Conservation (phyloP, 257 asterid species). For the Primulina eburnea region DNA sequence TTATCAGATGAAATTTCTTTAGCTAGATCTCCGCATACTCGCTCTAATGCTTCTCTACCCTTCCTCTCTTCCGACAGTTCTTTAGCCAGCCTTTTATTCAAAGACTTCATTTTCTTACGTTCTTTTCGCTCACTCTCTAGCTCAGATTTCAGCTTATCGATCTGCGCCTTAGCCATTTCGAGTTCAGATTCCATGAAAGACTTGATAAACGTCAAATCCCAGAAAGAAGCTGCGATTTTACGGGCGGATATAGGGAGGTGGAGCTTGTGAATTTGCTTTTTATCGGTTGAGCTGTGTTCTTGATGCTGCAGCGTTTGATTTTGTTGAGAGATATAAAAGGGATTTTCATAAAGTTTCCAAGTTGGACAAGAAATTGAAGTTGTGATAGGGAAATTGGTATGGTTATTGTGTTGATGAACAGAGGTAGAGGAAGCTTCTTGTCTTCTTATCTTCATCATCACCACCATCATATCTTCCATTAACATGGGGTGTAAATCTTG, state of each 20-base stretch:
- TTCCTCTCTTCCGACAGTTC: constrained; percentile 56
- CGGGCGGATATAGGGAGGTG: constrained; percentile 70
- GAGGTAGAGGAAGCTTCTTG: constrained; percentile 32
- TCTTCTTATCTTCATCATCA: constrained; percentile 58
- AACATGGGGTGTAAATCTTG: constrained; percentile 9
- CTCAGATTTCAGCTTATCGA: constrained; percentile 37
- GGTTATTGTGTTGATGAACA: constrained; percentile 11
- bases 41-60: constrained; percentile 51
- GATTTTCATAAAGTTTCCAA: constrained; percentile 86
- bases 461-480: constrained; percentile 55
- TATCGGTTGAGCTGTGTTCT: constrained; percentile 18
- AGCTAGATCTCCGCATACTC: constrained; percentile 51
- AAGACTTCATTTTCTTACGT: constrained; percentile 44
- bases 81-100: constrained; percentile 41
- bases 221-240: constrained; percentile 71
- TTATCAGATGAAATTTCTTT: constrained; percentile 38
- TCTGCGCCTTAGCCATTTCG: constrained; percentile 46
- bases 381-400: constrained; percentile 33
- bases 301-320: constrained; percentile 12
- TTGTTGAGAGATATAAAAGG: constrained; percentile 47
- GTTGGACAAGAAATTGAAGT: constrained; percentile 39
- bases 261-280: constrained; percentile 55
- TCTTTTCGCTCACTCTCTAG: constrained; percentile 49
- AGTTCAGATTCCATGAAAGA: constrained; percentile 69
- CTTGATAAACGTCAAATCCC: constrained; percentile 64